phyloP scores from a whole-genome alignment of 257 asterid genomes.

The Paraleonurus japonicus region DNA sequence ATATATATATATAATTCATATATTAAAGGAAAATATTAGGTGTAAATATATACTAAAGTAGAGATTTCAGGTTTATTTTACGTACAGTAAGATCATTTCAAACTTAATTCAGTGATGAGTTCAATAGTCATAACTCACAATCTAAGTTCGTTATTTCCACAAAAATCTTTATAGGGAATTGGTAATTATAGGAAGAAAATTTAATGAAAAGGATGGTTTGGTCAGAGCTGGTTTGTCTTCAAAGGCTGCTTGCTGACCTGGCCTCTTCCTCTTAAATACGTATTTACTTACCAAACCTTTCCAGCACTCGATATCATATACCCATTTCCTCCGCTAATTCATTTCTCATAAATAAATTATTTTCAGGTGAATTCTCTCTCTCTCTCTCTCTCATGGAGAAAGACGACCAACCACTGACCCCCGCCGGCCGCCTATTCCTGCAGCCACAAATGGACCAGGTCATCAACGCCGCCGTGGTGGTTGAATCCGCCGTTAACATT shows the following conservation, averaged over 20 bases:
- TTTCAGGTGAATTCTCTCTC: not conserved
- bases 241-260: not conserved
- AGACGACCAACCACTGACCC: constrained; percentile 64
- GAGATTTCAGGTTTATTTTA: no score
- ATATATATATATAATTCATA: no score
- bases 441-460: constrained; percentile 54
- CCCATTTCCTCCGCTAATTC: not conserved
- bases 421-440: constrained; percentile 70
- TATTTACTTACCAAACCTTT: not conserved
- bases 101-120: no score
- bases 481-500: constrained; percentile 36
- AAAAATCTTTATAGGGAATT: not conserved
- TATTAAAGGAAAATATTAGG: no score
- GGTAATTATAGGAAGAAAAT: no score
- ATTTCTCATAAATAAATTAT: not conserved
- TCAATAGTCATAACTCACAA: not conserved
- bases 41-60: no score
- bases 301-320: no score
- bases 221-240: not conserved
- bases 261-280: not conserved
- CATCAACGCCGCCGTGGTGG: constrained; percentile 42
- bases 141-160: not conserved
- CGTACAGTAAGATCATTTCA: no score
- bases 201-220: no score
- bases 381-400: constrained; percentile 23